Evolutionary conservation across 495 filamentous ascomycete genomes (phyloP), one percentile per base, ranked within the genome.

Genomic region (Staphylotrichum tortipilum): DNA sequence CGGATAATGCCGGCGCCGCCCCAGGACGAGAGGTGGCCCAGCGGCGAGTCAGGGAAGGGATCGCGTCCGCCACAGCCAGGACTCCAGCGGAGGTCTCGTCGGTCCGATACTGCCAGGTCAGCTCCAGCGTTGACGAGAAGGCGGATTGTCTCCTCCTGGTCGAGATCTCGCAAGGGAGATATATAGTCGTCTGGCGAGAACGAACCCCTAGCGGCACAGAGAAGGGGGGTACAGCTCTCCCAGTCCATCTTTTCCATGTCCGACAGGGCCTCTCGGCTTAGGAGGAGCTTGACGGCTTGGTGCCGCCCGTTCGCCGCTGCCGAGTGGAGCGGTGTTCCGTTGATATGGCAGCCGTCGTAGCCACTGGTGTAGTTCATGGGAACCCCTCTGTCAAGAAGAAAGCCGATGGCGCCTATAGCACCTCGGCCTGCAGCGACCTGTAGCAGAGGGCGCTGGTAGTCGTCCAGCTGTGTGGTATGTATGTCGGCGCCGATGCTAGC

Each of bases 121-220:
- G 42, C 42, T 44, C 42, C 29, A 15, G 29, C 42, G 17, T 44
- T 29, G 18, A 44, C 28, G 29, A 33, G 42, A 23, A 44, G 42
- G 18, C 28, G 42, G 15, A 44, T 44, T 19, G 42, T 44, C 29
- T 44, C 41, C 41, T 44, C 42, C 28, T 19, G 42, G 19, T 33
- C 42, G 17, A 34, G 29, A 19, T n/a, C 4, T 3, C 4, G 42
- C 18, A 8, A 21, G 41, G 15, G 17, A n/a, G 11, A 15, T 33
- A n/a, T 11, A 44, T 44, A 3, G 18, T 3, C 28, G 21, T 17
- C 39, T 28, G 26, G 39, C 22, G 2, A 41, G 39, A 28, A 28
- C 22, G 28, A 41, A 33, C 29, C 17, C 29, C 29, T 33, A 3
- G 42, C 42, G 42, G 42, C 42, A 44, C 29, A 34, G 18, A 44